Evolutionary conservation across 2,329 filamentous ascomycete species (phyloP), one percentile per base, ranked within the genome.

Genomic region (Trichoderma koningii): DNA sequence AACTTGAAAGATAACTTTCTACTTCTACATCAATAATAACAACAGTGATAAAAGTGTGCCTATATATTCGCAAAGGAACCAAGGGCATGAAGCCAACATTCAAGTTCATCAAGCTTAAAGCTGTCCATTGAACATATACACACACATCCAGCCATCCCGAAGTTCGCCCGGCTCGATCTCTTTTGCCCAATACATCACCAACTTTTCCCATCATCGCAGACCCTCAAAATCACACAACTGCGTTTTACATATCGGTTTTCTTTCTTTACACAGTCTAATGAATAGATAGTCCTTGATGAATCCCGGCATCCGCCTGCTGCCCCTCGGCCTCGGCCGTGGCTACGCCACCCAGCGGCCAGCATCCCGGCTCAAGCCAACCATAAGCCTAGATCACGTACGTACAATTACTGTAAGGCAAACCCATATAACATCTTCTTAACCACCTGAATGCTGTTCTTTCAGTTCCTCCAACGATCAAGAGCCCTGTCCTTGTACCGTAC

Each of bases 381-480:
- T 88, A 69, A 85, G 82, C 69, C 77, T 89, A 42, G 85, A 88
- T 67, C 85, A 87, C 72, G 86, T 87, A 79, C 38, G 61, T 5
- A 21, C 48, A 19, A 30, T 7, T 30, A 9, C 28, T 30, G 28
- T 30, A 9, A 30, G 7, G 28, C 28, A 7, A 9, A 30, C 3
- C 30, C 30, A 34, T 34, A 34, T 9, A 30, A 9, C 28, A 30
- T 7, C 7, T 2, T 23, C 28, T 30, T 7, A 30, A 30, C 28
- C 28, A 30, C 7, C 6, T 30, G 28, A 7, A 30, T 7, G 10
- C 30, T 34, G 7, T 7, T 34, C 30, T 34, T 38, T 14, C 12
- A 88, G 85, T 89, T 89, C 66, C 77, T 89, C 56, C 85, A 87
- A 71, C 78, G 87, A 42, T 73, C 78, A 7, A 81, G 82, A 65